Conservation (phyloP, 306 rosid species). For the Prunus salicina region DNA sequence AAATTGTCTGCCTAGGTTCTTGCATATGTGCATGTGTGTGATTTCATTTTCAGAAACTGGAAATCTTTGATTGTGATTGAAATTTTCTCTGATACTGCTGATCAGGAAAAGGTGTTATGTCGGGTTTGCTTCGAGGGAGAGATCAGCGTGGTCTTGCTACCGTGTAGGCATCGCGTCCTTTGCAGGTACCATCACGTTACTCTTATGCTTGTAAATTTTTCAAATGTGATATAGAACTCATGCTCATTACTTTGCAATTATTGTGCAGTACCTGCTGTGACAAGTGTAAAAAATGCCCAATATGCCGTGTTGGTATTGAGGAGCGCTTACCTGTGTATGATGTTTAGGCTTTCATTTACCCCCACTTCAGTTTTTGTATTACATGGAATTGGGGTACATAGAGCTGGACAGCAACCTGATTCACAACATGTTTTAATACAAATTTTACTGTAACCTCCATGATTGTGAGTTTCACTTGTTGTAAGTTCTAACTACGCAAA, state of each 20-base stretch:
- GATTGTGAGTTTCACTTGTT: slow-evolving; percentile 19
- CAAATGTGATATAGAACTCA: background rate
- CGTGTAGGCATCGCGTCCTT: slow-evolving; percentile 87
- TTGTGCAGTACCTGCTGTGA: slow-evolving; percentile 76
- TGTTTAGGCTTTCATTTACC: slow-evolving; percentile 54
- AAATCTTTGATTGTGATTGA: background rate
- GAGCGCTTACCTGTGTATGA: slow-evolving; percentile 83
- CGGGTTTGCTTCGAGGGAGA: slow-evolving; percentile 92
- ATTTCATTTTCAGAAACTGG: background rate
- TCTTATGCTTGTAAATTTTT: background rate
- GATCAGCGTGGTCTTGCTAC: slow-evolving; percentile 84
- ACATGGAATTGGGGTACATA: slow-evolving; percentile 32
- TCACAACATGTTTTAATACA: slow-evolving; percentile 28
- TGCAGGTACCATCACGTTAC: slow-evolving; percentile 56
- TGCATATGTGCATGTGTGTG: background rate
- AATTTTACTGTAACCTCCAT: slow-evolving; percentile 16
- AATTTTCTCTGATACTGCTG: slow-evolving; percentile 8
- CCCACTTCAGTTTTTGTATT: slow-evolving; percentile 17
- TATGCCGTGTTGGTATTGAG: slow-evolving; percentile 69
- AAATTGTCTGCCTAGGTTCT: background rate
- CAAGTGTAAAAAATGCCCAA: slow-evolving; percentile 88
- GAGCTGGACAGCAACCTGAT: slow-evolving; percentile 21
- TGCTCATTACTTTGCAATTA: slow-evolving; percentile 15
- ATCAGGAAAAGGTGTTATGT: slow-evolving; percentile 92
- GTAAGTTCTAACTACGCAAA: slow-evolving; percentile 28